Base-by-base conservation (phyloP, 2,329 filamentous ascomycete species). In the Diaporthe vexans region DNA sequence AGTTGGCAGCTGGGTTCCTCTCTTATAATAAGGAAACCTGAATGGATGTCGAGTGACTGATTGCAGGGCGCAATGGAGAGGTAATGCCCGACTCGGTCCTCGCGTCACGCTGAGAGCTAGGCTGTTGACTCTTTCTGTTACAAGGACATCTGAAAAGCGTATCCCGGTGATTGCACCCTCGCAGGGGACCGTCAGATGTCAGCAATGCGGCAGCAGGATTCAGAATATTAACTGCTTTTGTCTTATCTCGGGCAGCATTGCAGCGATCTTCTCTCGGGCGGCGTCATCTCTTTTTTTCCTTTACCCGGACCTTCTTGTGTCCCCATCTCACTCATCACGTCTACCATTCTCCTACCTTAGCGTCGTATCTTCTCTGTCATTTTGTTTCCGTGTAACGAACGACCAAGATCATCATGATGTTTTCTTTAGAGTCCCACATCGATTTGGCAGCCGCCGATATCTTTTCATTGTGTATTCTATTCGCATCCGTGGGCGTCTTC, bases 241-340 rank as follows among this genome's bases (percentile, higher is more conserved):
- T 52, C 61, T 33, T 33, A 67, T 67, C 61, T 67, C 46, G 33
- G 63, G 63, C 63, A 67, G 29, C 46, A 67, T 52, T 67, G 61
- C 61, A 67, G 46, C 29, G 46, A 26, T 4, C n/a, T 7, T 67
- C 5, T 33, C 46, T 52, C 26, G 33, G 46, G 21, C 46, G 9
- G 46, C 29, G 48, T 67, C 63, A 67, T 67, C 21, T 37, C 21
- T 26, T 40, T 37, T 37, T 13, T 40, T 40, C 10, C 46, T 67
- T 35, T 21, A 46, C 37, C 40, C 56, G 46, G 46, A 48, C 29
- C 13, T 52, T 26, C 29, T 21, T 21, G n/a, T 7, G 46, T 67
- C 46, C 7, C 63, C 29, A 37, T 37, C 46, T 26, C 63, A 40
- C 48, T 51, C 29, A 19, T 43, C 63, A 26, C 46, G n/a, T 51